A percentile compares a stretch with the other conserved stretches of the same genome.
These are phyloP conservation scores for Paraphoma sp. DNA, from an alignment of 2,329 filamentous ascomycete species.

Conservation along the genomic window DNA sequence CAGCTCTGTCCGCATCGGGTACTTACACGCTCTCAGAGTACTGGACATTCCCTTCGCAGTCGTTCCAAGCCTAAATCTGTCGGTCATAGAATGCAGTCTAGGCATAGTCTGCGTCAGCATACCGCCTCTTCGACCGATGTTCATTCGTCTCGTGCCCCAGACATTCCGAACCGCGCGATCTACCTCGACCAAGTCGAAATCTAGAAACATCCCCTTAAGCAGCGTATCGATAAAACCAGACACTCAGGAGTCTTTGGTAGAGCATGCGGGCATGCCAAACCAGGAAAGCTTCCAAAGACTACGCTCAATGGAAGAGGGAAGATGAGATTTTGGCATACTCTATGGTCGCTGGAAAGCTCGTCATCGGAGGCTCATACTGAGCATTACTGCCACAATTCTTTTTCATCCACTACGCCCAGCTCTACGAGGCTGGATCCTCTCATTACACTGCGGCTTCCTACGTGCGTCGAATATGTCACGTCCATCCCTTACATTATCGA, in stretches of 20 bases:
- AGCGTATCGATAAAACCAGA: neutral
- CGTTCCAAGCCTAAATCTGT: conserved; percentile 29
- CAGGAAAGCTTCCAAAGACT: neutral
- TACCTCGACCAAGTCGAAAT: neutral
- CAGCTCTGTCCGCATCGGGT: conserved; percentile 28
- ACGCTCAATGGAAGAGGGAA: neutral
- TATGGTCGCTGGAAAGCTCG: too few species aligned
- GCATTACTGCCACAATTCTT: too few species aligned
- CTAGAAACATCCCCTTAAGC: conserved; percentile 1
- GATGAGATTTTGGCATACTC: neutral
- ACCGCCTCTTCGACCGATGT: conserved; percentile 33
- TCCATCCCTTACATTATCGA: too few species aligned
- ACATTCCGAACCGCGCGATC: conserved; percentile 10
- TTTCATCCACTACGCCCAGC: too few species aligned
- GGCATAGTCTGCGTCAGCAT: conserved; percentile 39
- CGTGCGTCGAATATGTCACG: too few species aligned
- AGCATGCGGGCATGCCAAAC: neutral
- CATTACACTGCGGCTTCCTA: too few species aligned
- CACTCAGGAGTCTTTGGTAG: neutral
- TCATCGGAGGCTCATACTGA: too few species aligned
- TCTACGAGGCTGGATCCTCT: too few species aligned
- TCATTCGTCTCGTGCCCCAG: conserved; percentile 24
- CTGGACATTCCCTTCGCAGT: conserved; percentile 29
- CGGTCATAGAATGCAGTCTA: conserved; percentile 37
- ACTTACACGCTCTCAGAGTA: conserved; percentile 22